Percentiles rank a stretch among this genome's conserved stretches.
Conservation (phyloP, 768 basidiomycete genomes). For the Leccinum ochraceum region DNA sequence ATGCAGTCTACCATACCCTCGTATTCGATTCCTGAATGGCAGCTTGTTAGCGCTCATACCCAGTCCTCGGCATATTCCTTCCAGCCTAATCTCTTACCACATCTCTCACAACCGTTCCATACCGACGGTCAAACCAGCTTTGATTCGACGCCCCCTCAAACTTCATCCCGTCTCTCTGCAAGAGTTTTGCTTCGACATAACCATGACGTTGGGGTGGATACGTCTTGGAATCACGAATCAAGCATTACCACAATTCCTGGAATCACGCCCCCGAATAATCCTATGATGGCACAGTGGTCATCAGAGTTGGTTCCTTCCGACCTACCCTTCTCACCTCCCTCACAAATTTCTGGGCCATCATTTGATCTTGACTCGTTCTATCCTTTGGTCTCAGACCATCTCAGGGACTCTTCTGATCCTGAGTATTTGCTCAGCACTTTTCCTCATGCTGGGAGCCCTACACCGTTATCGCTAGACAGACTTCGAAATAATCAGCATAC, state of each 20-base stretch:
- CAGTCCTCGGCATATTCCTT: constrained; percentile 4
- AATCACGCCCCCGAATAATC: background rate
- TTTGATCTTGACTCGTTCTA: background rate
- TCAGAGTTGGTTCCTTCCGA: background rate
- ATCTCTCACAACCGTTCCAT: constrained; percentile 5
- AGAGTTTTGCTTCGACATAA: constrained; percentile 4
- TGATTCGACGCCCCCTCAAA: background rate
- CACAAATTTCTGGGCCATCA: background rate
- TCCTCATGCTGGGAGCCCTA: constrained; percentile 5
- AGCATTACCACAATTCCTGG: background rate
- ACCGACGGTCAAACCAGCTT: constrained; percentile 4
- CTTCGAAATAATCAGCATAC: background rate
- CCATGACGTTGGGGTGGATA: constrained; percentile 1
- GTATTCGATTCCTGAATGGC: constrained; percentile 8
- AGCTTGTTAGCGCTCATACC: background rate
- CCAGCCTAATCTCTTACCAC: background rate
- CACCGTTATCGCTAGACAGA: constrained; percentile 5
- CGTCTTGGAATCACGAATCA: constrained; percentile 7
- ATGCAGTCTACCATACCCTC: background rate
- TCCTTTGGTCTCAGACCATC: constrained; percentile 8
- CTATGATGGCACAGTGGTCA: constrained; percentile 7
- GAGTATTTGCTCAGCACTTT: background rate
- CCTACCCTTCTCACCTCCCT: background rate
- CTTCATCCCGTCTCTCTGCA: constrained; percentile 4
- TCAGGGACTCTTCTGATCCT: background rate